Evolutionary conservation across 352 stramenopile genomes (phyloP).

Genomic region (Nothophytophthora sp.): DNA sequence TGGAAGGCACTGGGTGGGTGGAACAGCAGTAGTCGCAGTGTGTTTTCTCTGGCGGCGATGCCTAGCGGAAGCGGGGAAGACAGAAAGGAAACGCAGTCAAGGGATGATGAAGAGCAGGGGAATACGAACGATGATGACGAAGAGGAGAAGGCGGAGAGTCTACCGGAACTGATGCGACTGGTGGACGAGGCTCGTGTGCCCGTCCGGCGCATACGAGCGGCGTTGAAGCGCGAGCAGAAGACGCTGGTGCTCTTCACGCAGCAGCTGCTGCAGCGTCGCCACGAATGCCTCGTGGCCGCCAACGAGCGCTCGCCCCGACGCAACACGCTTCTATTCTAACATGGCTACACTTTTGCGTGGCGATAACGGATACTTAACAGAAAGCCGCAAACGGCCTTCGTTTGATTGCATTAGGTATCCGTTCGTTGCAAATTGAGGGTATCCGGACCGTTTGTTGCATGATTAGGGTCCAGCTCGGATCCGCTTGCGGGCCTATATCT

Average conservation of each 20-base stretch:
- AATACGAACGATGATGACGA: conserved; percentile 7
- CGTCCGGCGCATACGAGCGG: conserved; percentile 35
- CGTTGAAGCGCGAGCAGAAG: conserved; percentile 38
- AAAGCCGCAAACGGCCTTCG: no score
- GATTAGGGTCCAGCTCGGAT: no score
- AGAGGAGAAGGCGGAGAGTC: conserved; percentile 28
- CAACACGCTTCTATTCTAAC: no score
- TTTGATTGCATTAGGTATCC: no score
- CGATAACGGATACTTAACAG: no score
- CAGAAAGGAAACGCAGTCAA: no score
- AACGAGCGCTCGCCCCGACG: background rate
- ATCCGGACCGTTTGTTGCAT: no score
- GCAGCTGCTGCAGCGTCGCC: conserved; percentile 43
- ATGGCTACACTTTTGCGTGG: no score
- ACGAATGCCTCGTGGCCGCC: conserved; percentile 42
- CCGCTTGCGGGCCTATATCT: no score
- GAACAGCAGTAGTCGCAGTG: conserved; percentile 3
- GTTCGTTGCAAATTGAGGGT: no score
- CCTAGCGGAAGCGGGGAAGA: no score
- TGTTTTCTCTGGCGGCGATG: background rate
- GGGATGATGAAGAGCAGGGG: background rate
- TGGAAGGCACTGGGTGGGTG: conserved; percentile 10
- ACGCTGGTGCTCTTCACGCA: conserved; percentile 48
- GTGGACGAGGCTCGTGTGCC: conserved; percentile 37
- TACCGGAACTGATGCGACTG: conserved; percentile 10